phyloP scores from a whole-genome alignment of 441 rosid species.

The Breynia disticha region DNA sequence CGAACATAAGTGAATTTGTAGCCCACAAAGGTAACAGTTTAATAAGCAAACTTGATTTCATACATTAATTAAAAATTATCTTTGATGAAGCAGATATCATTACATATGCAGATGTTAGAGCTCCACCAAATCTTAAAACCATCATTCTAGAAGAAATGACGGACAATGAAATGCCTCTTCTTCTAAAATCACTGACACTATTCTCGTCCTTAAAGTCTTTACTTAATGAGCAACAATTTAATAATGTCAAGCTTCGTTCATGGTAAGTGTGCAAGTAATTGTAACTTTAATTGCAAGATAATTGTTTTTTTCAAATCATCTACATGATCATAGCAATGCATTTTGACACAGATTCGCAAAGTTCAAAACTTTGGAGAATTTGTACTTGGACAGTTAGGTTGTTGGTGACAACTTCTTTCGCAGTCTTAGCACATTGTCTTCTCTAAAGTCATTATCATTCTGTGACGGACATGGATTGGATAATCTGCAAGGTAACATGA shows the following conservation, averaged over 20 bases:
- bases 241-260: not conserved
- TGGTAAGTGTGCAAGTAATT: no score
- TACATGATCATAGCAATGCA: no score
- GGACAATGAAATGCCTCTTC: not conserved
- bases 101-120: not conserved
- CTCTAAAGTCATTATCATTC: conserved; percentile 3
- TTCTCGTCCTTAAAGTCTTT: not conserved
- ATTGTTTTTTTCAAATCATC: no score
- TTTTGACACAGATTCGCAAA: not conserved
- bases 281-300: no score
- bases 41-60: no score
- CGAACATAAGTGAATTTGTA: not conserved
- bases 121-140: not conserved
- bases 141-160: no score
- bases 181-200: not conserved
- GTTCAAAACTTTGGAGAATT: conserved; percentile 2
- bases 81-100: no score
- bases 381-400: not conserved
- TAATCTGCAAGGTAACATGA: not conserved
- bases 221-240: not conserved
- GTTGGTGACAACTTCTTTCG: conserved; percentile 3
- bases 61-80: no score
- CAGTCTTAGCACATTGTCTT: conserved; percentile 2
- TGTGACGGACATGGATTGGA: not conserved
- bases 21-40: not conserved